Percentiles rank a stretch among this genome's conserved stretches.
Conservation (phyloP, 1,284 basidiomycete species). For the Trametes sp. region DNA sequence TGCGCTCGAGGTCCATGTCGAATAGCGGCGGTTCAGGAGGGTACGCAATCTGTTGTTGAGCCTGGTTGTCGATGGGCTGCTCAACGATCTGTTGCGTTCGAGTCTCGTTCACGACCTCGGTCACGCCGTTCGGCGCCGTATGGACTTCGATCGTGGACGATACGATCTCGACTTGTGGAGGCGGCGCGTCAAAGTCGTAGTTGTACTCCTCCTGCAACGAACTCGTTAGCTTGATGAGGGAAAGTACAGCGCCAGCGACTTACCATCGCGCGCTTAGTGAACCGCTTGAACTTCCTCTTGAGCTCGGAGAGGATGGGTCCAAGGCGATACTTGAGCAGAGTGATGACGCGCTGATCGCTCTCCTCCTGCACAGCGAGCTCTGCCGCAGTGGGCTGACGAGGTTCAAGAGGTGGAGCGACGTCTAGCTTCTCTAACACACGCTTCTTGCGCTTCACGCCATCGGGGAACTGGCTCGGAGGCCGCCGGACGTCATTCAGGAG, state of each 20-base stretch:
- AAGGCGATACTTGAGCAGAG: slow-evolving; percentile 87
- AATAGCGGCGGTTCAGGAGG: slow-evolving; percentile 54
- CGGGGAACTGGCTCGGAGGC: slow-evolving; percentile 91
- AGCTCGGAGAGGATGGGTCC: slow-evolving; percentile 90
- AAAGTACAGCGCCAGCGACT: slow-evolving; percentile 40
- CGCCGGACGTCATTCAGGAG: slow-evolving; percentile 73
- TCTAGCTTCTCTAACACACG: slow-evolving; percentile 89
- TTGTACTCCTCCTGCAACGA: slow-evolving; percentile 74
- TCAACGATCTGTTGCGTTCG: slow-evolving; percentile 33
- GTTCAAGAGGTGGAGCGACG: slow-evolving; percentile 89
- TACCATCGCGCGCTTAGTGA: slow-evolving; percentile 85
- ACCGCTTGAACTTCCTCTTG: slow-evolving; percentile 93
- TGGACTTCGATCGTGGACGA: slow-evolving; percentile 51
- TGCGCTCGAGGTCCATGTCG: slow-evolving; percentile 91
- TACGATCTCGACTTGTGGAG: slow-evolving; percentile 40
- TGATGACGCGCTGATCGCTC: slow-evolving; percentile 81
- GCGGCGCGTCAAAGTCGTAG: slow-evolving; percentile 51
- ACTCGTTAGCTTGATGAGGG: neutral
- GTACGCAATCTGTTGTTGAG: slow-evolving; percentile 30
- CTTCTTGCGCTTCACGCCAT: slow-evolving; percentile 86
- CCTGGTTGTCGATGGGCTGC: slow-evolving; percentile 32
- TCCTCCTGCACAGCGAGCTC: slow-evolving; percentile 89
- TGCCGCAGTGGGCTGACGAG: slow-evolving; percentile 81
- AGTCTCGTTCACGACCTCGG: slow-evolving; percentile 54
- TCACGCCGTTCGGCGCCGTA: slow-evolving; percentile 49